Conservation (phyloP, 306 rosid genomes). For the Psophocarpus tetragonolobus region DNA sequence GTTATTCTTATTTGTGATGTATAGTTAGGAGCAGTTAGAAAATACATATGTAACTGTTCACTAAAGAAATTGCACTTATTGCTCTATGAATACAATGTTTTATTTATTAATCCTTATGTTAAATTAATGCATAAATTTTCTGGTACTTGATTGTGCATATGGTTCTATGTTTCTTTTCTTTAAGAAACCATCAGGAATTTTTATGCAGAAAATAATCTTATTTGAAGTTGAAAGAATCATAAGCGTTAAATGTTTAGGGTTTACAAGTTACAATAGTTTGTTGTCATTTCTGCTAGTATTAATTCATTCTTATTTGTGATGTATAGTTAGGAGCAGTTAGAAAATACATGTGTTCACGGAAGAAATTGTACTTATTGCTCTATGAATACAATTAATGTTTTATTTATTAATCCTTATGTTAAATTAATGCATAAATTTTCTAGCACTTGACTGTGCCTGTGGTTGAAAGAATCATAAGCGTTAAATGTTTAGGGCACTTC, state of each 20-base stretch:
- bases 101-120: background rate
- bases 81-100: background rate
- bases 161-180: too few species aligned
- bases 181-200: too few species aligned
- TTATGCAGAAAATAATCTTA: too few species aligned
- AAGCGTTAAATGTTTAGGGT: too few species aligned
- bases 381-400: background rate
- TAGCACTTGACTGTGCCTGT: background rate
- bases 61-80: background rate
- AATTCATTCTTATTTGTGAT: background rate
- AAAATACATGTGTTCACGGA: background rate
- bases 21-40: too few species aligned
- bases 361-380: background rate
- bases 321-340: background rate
- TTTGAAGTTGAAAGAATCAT: too few species aligned
- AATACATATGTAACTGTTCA: background rate
- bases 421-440: background rate
- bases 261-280: background rate
- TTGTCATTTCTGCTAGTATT: background rate
- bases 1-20: too few species aligned
- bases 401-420: background rate
- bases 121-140: background rate
- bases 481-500: too few species aligned
- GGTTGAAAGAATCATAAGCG: too few species aligned
- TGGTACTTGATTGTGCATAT: background rate